Evolutionary conservation across 2,329 filamentous ascomycete genomes (phyloP), one percentile per base, ranked within the genome.

Genomic region (Aspergillus spinulosporus): DNA sequence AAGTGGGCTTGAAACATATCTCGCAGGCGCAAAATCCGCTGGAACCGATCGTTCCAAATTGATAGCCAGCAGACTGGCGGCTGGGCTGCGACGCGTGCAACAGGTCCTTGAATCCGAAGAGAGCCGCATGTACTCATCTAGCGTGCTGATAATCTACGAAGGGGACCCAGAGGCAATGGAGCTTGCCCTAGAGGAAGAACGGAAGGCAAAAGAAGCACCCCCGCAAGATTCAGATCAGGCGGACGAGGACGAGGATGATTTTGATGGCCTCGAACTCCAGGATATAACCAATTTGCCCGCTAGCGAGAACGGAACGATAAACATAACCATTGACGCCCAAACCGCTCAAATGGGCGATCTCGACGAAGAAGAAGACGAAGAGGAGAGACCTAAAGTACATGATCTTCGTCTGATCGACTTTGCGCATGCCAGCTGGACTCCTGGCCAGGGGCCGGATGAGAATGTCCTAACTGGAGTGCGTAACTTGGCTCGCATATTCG

Each of bases 391-490:
- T 0, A 87, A 87, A 65, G 84, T 96, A 43, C 90, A 88, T 66
- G 83, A 85, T 9, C 80, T 97, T 49, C 94, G 93, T 69, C 81
- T 99, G 61, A 99, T 99, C 65, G 94, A 99, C 72, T 99, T 99
- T 80, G 94, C 94, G 1, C 94, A 99, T 74, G 94, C 94, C 8
- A 77, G 80, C 49, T 97, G 88, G 87, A 88, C 85, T 1, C 88
- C 90, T 0, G 90, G 91, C 1, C 76, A 88, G 66, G 93, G 93
- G 0, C 88, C 89, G 0, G 94, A 99, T 71, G 88, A 96, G 74
- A 97, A 97, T 68, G 78, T 83, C 11, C 78, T 97, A 32, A 78
- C 78, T 36, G 92, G 92, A 0, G 84, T 97, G 59, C 80, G 86
- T 68, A 93, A 82, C 68, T 77, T 93, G 37, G 80, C 83, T 50